phyloP scores from a whole-genome alignment of 306 rosid genomes.

The Lathyrus sativus region DNA sequence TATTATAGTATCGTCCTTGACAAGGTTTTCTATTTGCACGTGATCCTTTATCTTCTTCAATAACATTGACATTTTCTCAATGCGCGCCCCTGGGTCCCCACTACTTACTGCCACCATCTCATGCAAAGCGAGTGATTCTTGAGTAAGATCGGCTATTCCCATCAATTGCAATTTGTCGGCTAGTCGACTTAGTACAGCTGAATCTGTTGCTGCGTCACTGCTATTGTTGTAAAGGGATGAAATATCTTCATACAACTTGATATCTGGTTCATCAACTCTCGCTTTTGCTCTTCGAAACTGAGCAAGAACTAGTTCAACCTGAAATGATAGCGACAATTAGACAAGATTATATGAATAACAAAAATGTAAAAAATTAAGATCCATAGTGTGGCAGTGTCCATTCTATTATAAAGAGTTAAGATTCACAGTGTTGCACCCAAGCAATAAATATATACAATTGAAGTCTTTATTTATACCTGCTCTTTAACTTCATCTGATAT shows the following conservation, averaged over 20 bases:
- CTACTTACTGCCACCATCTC: conserved; percentile 79
- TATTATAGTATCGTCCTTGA: conserved; percentile 47
- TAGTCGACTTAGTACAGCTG: conserved; percentile 61
- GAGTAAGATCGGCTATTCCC: conserved; percentile 79
- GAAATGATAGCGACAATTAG: conserved; percentile 37
- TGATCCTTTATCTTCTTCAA: conserved; percentile 82
- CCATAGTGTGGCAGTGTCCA: conserved; percentile 11
- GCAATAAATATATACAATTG: conserved; percentile 1
- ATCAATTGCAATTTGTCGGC: conserved; percentile 77
- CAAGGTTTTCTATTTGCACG: conserved; percentile 77
- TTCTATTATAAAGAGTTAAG: conserved; percentile 21
- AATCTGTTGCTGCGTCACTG: conserved; percentile 58
- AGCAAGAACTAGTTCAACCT: conserved; percentile 95
- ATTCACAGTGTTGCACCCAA: conserved; percentile 8
- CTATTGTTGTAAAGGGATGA: conserved; percentile 53
- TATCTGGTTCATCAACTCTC: conserved; percentile 70
- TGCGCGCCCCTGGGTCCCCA: conserved; percentile 87
- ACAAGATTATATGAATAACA: conserved; percentile 28
- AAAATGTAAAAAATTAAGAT: conserved; percentile 12
- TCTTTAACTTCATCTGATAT: conserved; percentile 98
- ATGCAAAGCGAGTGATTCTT: conserved; percentile 88
- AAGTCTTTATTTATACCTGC: conserved; percentile 69
- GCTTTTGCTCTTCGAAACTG: conserved; percentile 96
- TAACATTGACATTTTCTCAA: conserved; percentile 83
- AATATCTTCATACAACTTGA: conserved; percentile 72